phyloP scores from a whole-genome alignment of 2,329 filamentous ascomycete species.

The Penicillium oxalicum region DNA sequence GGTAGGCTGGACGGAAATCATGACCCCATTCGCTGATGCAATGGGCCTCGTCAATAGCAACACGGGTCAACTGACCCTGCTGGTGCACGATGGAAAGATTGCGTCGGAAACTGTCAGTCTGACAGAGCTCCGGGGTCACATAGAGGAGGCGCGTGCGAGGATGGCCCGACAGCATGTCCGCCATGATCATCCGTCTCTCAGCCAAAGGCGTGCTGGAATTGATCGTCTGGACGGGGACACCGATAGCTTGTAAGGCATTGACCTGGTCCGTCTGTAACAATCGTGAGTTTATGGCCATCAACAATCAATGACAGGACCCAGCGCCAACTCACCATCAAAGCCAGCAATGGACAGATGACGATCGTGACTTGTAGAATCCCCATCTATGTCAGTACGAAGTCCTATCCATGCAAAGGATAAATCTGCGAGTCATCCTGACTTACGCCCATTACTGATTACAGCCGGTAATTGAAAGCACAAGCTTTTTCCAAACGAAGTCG shows the following conservation, averaged over 20 bases:
- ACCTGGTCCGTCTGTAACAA: slow-evolving; percentile 76
- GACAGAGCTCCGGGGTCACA: slow-evolving; percentile 86
- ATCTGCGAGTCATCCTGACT: slow-evolving; percentile 29
- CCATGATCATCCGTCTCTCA: slow-evolving; percentile 64
- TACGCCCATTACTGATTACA: slow-evolving; percentile 78
- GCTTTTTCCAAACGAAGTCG: slow-evolving; percentile 74
- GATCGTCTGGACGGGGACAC: slow-evolving; percentile 75
- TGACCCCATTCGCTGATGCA: slow-evolving; percentile 98
- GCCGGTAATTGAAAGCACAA: slow-evolving; percentile 89
- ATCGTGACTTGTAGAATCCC: slow-evolving; percentile 61
- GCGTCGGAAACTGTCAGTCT: slow-evolving; percentile 68
- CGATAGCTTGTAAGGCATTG: slow-evolving; percentile 64
- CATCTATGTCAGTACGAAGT: slow-evolving; percentile 9
- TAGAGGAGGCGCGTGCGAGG: slow-evolving; percentile 79
- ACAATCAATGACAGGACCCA: too few species aligned
- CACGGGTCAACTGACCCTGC: slow-evolving; percentile 76
- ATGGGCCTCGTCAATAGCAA: slow-evolving; percentile 91
- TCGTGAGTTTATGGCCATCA: background rate
- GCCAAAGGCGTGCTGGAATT: slow-evolving; percentile 70
- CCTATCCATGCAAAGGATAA: too few species aligned
- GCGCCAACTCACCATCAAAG: slow-evolving; percentile 65
- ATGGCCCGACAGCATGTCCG: slow-evolving; percentile 81
- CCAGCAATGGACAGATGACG: slow-evolving; percentile 81
- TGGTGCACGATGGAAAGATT: slow-evolving; percentile 66
- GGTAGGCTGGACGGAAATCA: slow-evolving; percentile 91